Conservation (phyloP, 441 rosid species). For the Adansonia grandidieri region DNA sequence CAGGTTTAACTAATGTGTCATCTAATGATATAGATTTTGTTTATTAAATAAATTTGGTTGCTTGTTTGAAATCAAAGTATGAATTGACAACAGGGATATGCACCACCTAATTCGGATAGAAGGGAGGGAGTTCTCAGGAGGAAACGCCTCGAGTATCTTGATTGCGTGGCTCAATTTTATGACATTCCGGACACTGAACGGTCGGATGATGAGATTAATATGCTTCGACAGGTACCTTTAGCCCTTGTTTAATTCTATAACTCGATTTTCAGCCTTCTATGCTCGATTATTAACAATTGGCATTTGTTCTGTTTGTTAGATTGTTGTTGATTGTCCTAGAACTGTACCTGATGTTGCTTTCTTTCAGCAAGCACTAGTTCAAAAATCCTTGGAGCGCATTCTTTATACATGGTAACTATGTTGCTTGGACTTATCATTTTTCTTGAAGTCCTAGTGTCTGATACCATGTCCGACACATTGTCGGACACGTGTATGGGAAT, state of each 20-base stretch:
- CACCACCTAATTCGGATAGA: constrained; percentile 99
- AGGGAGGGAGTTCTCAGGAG: constrained; percentile 92
- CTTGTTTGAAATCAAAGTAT: constrained; percentile 54
- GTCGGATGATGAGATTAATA: constrained; percentile 92
- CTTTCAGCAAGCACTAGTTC: constrained; percentile 95
- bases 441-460: too few species aligned
- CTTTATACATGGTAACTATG: constrained; percentile 66
- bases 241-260: constrained; percentile 14
- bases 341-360: constrained; percentile 94
- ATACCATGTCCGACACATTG: too few species aligned
- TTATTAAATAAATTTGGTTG: constrained; percentile 31
- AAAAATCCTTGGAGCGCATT: constrained; percentile 96
- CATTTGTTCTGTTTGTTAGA: constrained; percentile 50
- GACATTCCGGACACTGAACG: constrained; percentile 94
- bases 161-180: constrained; percentile 90
- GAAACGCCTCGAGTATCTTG: constrained; percentile 92
- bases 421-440: too few species aligned
- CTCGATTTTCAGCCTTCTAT: constrained; percentile 16
- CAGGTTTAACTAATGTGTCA: constrained; percentile 18
- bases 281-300: constrained; percentile 26
- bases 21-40: constrained; percentile 9
- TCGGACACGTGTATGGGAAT: too few species aligned
- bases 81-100: constrained; percentile 99
- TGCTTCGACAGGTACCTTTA: constrained; percentile 90
- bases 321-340: constrained; percentile 98